Conservation (phyloP, 345 rosid species). For the Camelina hispida region DNA sequence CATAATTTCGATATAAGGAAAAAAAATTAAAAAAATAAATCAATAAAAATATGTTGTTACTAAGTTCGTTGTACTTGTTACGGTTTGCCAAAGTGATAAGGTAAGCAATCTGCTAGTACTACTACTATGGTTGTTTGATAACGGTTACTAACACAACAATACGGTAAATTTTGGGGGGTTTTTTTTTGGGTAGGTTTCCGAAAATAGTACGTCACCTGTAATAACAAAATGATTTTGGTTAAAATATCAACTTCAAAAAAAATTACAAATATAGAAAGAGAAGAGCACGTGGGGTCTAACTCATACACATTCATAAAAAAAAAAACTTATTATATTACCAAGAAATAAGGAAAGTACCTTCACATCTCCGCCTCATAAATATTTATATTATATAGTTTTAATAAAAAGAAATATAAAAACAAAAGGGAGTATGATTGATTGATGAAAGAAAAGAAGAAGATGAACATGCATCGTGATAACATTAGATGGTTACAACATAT, state of each 20-base stretch:
- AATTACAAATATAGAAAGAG: slow-evolving; percentile 5
- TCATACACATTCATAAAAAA: slow-evolving; percentile 34
- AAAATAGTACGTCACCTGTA: slow-evolving; percentile 2
- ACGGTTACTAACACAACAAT: neutral
- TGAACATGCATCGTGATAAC: slow-evolving; percentile 47
- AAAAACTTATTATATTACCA: slow-evolving; percentile 28
- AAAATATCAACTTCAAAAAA: neutral
- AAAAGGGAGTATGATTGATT: slow-evolving; percentile 36
- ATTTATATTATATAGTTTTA: neutral
- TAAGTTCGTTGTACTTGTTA: neutral
- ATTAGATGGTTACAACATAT: slow-evolving; percentile 35
- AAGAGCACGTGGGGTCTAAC: slow-evolving; percentile 42
- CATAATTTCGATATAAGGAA: neutral
- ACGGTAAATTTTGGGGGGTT: neutral
- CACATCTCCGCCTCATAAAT: slow-evolving; percentile 41
- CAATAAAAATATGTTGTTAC: neutral
- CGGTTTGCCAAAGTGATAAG: neutral
- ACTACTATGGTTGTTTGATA: neutral
- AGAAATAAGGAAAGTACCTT: slow-evolving; percentile 44
- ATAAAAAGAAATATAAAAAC: neutral
- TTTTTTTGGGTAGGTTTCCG: neutral
- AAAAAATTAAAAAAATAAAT: too few relatives aligned
- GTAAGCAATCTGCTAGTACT: neutral
- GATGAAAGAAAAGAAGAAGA: slow-evolving; percentile 24
- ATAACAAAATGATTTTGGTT: neutral